phyloP scores from a whole-genome alignment of 345 rosid genomes.

The Syzygium jambos region DNA sequence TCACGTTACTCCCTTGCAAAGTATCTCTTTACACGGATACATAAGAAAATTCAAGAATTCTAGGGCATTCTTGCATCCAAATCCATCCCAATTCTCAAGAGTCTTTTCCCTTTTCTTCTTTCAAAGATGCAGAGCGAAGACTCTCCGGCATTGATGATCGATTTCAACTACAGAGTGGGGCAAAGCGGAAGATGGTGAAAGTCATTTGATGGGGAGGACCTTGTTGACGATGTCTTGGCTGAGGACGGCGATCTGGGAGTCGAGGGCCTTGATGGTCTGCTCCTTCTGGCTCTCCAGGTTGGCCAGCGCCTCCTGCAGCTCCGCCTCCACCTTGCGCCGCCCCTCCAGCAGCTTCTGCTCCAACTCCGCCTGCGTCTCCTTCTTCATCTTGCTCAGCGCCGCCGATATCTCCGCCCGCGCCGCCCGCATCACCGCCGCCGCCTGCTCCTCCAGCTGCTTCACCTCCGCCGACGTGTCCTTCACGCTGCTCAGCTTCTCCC shows the following conservation, averaged over 20 bases:
- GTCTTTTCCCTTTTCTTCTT: not conserved
- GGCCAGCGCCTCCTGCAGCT: conserved; percentile 65
- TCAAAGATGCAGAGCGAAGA: not conserved
- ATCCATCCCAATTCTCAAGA: not conserved
- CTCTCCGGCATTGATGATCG: not conserved
- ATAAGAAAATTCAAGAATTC: not conserved
- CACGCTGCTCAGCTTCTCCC: conserved; percentile 70
- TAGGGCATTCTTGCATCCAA: not conserved
- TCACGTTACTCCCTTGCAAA: not conserved
- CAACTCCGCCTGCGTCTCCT: conserved; percentile 76
- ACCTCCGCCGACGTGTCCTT: conserved; percentile 79
- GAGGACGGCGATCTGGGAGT: conserved; percentile 73
- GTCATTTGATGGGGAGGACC: conserved; percentile 60
- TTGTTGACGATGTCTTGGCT: conserved; percentile 83
- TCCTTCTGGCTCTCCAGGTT: conserved; percentile 83
- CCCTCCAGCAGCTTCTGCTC: conserved; percentile 57
- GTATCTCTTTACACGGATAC: not conserved
- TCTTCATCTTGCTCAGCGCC: conserved; percentile 80
- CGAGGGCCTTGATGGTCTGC: conserved; percentile 63
- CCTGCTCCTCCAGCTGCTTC: conserved; percentile 83
- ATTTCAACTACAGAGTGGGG: not conserved
- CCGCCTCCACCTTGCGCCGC: conserved; percentile 74
- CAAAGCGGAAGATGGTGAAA: not conserved
- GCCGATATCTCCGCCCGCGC: conserved; percentile 91
- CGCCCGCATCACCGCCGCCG: conserved; percentile 66